Conservation (phyloP, 768 basidiomycete genomes). For the Boletus sp. region DNA sequence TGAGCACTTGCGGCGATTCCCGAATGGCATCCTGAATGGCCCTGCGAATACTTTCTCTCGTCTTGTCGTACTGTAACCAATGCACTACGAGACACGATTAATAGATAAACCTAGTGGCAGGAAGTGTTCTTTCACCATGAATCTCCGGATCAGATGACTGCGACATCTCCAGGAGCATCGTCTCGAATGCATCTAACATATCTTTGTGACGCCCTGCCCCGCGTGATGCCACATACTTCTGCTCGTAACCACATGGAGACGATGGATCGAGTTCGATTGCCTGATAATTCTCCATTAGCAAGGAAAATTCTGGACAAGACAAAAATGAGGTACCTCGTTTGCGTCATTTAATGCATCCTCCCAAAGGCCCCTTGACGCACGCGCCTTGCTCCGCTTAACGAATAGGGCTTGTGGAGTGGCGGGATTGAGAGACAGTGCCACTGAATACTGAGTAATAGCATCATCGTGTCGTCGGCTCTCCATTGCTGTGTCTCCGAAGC, state of each 20-base stretch:
- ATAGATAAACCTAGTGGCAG: too few species aligned
- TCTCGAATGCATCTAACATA: neutral
- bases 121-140: too few species aligned
- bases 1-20: neutral
- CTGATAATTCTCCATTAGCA: neutral
- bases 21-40: neutral
- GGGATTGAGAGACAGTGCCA: neutral
- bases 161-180: conserved; percentile 1
- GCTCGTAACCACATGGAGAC: neutral
- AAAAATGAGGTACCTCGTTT: neutral
- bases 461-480: neutral
- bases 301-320: neutral
- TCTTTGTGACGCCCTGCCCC: neutral
- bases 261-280: conserved; percentile 1
- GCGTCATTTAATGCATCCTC: conserved; percentile 2
- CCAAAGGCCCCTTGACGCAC: neutral
- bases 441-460: neutral
- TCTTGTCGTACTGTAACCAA: neutral
- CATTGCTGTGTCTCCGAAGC: neutral
- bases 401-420: neutral
- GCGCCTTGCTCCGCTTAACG: neutral
- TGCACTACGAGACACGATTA: neutral
- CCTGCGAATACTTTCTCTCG: neutral
- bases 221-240: neutral
- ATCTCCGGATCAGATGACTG: neutral